Evolutionary conservation across 805 yeast genomes (phyloP), one percentile per base, ranked within the genome.

Genomic region (Cyberlindnera euphorbiiphila): DNA sequence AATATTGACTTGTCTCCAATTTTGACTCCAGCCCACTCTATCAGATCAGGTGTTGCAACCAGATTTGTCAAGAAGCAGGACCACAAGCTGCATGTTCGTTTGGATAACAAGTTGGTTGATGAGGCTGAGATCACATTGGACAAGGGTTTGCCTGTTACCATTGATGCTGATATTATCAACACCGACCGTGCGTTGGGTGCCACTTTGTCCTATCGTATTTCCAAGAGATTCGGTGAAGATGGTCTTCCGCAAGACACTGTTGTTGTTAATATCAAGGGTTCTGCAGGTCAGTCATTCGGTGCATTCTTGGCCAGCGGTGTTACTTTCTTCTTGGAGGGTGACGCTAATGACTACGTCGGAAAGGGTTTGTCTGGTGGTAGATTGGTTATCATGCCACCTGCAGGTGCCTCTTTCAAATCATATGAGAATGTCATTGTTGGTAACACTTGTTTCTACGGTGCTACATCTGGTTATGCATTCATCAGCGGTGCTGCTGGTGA

Each of bases 251-350:
- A 86, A 54, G 97, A 93, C 64, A 93, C 98, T 13, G 83, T 91
- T 49, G 97, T 89, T 52, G 97, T 89, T 29, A 84, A 89, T 59
- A 76, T 85, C 41, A 73, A 71, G 57, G 98, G 98, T 48, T 82
- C 89, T 40, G 98, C 98, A 20, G 98, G 98, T 56, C 98, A 91
- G 69, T 88, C 97, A 3, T 91, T 93, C 59, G 98, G 98, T 69
- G 98, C 98, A 2, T 91, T 86, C 72, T 73, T 93, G 54, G 95
- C 98, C 33, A 81, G 95, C 6, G 98, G 98, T 70, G 81, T 91
- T 46, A 93, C 98, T 9, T 77, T 91, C 57, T 95, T 86, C 62
- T 72, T 91, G 49, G 95, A 87, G 68, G 98, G 98, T 71, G 98
- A 91, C 65, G 86, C 96, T 51, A 91, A 91, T 61, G 98, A 91